Evolutionary conservation across 352 stramenopile genomes (phyloP).

Genomic region (Globisporangium carolinianum): DNA sequence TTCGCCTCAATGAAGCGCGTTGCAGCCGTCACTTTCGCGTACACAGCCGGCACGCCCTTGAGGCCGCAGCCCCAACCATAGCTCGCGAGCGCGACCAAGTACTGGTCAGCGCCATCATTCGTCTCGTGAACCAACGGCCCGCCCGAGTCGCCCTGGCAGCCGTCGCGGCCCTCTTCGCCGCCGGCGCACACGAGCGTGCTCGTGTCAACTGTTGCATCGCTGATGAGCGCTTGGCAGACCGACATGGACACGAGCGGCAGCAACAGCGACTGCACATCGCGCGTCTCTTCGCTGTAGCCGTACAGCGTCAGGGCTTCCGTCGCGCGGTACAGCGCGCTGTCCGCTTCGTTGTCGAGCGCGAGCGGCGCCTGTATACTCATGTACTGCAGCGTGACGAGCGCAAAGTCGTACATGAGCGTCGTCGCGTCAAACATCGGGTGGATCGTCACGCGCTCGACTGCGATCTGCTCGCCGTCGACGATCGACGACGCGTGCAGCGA

Average conservation of each 20-base stretch:
- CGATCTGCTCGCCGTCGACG: constrained; percentile 33
- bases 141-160: constrained; percentile 34
- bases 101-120: background rate
- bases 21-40: constrained; percentile 19
- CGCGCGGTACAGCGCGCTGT: background rate
- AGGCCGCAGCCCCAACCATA: constrained; percentile 28
- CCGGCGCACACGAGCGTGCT: constrained; percentile 31
- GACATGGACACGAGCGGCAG: constrained; percentile 19
- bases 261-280: constrained; percentile 13
- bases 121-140: constrained; percentile 19
- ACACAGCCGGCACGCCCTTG: constrained; percentile 25
- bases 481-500: constrained; percentile 18
- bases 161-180: constrained; percentile 25
- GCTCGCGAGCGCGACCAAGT: constrained; percentile 25
- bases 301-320: constrained; percentile 15
- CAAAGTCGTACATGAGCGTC: constrained; percentile 23
- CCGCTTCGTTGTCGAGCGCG: constrained; percentile 14
- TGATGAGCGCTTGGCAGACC: constrained; percentile 14
- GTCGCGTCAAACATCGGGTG: constrained; percentile 20
- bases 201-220: constrained; percentile 10
- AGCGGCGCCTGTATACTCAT: constrained; percentile 31
- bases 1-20: constrained; percentile 25
- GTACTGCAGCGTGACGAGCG: constrained; percentile 30
- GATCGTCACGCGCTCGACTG: constrained; percentile 19
- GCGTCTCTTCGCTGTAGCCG: constrained; percentile 6